These are phyloP conservation scores for Stevia rebaudiana DNA, from an alignment of 140 eudicot species.

Conservation along the genomic window DNA sequence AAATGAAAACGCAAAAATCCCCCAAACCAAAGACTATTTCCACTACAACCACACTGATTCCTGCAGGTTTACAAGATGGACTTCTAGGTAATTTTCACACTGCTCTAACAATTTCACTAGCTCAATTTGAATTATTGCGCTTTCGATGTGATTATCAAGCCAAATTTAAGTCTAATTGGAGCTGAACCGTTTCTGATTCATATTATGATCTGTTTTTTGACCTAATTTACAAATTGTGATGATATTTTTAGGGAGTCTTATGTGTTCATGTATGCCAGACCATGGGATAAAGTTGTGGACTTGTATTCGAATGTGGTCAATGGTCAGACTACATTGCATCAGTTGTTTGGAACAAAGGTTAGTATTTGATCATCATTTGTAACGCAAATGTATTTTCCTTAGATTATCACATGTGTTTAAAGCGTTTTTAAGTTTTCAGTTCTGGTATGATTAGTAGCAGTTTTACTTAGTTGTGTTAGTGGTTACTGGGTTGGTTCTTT, in stretches of 20 bases:
- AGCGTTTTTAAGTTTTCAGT: too few relatives aligned
- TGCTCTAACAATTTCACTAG: neutral
- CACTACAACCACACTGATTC: conserved; percentile 81
- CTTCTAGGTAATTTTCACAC: conserved; percentile 41
- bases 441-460: too few relatives aligned
- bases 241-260: conserved; percentile 57
- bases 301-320: conserved; percentile 63
- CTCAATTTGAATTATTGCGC: neutral
- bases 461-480: too few relatives aligned
- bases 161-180: neutral
- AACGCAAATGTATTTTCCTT: too few relatives aligned
- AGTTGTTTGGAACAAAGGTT: conserved; percentile 54
- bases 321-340: conserved; percentile 42
- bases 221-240: neutral
- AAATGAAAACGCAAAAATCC: conserved; percentile 8
- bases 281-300: conserved; percentile 60
- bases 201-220: too few relatives aligned
- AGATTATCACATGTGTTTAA: too few relatives aligned
- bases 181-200: neutral
- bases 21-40: conserved; percentile 27
- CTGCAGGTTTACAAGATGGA: conserved; percentile 64
- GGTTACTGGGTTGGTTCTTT: too few relatives aligned
- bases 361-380: conserved; percentile 7
- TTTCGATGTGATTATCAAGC: neutral
- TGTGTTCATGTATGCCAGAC: conserved; percentile 72